Evolutionary conservation across 2,329 filamentous ascomycete genomes (phyloP).

Genomic region (Apiospora koreana): DNA sequence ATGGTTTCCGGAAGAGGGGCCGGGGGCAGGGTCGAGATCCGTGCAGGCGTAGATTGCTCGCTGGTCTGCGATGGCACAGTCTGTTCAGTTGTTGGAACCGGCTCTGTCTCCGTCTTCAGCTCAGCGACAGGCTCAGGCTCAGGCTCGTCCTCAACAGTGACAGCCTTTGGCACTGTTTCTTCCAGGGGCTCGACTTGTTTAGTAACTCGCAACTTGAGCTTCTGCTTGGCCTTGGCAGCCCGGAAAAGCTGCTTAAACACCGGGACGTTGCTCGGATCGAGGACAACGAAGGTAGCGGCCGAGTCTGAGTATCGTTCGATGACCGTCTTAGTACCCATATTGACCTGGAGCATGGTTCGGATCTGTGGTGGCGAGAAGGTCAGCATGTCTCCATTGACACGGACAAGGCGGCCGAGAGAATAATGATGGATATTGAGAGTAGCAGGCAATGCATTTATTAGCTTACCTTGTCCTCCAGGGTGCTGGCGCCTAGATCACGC

Average conservation of each 20-base stretch:
- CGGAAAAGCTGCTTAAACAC: constrained; percentile 97
- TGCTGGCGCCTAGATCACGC: constrained; percentile 73
- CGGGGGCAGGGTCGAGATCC: constrained; percentile 13
- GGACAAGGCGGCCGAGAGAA: constrained; percentile 14
- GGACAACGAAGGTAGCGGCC: constrained; percentile 74
- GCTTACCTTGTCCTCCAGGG: constrained; percentile 82
- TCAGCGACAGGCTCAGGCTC: constrained; percentile 31
- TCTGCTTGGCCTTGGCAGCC: constrained; percentile 96
- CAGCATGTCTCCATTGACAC: background rate
- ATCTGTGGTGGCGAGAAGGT: constrained; percentile 53
- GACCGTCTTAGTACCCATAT: constrained; percentile 59
- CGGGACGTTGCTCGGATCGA: constrained; percentile 74
- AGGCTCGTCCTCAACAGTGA: constrained; percentile 54
- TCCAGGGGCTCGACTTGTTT: constrained; percentile 32
- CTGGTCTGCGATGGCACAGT: background rate
- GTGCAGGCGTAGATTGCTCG: constrained; percentile 5
- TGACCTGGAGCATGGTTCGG: constrained; percentile 66
- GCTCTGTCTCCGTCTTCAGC: background rate
- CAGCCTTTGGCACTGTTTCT: constrained; percentile 39
- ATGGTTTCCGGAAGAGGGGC: constrained; percentile 23
- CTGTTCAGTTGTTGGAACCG: background rate
- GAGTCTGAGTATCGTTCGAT: constrained; percentile 97
- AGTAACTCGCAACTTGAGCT: constrained; percentile 84
- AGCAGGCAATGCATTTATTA: constrained; percentile 34
- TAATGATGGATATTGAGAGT: background rate